Base-by-base conservation (phyloP, 163 green algal species). In the Chlorella variabilis region DNA sequence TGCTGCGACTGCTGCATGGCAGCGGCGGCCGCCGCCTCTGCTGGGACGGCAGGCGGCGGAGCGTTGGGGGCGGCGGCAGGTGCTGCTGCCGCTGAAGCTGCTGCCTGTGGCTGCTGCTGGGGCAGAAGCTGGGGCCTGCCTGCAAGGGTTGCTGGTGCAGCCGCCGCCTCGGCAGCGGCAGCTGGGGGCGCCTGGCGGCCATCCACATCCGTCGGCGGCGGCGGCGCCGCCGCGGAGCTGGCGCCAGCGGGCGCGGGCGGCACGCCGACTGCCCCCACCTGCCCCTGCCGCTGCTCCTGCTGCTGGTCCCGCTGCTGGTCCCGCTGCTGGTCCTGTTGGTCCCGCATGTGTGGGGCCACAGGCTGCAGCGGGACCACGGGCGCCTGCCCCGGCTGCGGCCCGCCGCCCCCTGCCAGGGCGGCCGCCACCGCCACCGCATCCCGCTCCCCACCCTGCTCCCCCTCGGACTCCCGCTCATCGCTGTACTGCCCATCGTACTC, bases 401-500 rank as follows among this genome's bases (percentile, higher is more conserved):
- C 59, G 4, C 18, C 27, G 6, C 38, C 27, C 11, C 73, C 73
- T 0, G 73, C 49, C 15, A 70, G 73, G 3, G 54, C 73, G 3
- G 73, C 73, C 17, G 62, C 73, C 51, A 70, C 73, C 29, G 39
- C 73, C 73, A 59, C 23, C 1, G 73, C 34, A 31, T 78, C 56
- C 5, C 54, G 54, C 59, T 67, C 59, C 59, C n/a, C 59, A 33
- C 20, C 59, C 29, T 4, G 4, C 59, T 67, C n/a, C 4, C 34
- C 70, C 33, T 67, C 71, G 3, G 54, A 49, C 2, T 67, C 51
- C 2, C 34, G 25, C 29, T 41, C 71, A n/a, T 63, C 58, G 51
- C 48, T 65, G 70, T 58, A 78, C 42, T 76, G 45, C 23, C 45
- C 69, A 42, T 76, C 69, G 18, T 76, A 62, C 29, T 76, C 69